Evolutionary conservation across 2,329 filamentous ascomycete genomes (phyloP), one percentile per base, ranked within the genome.

Genomic region (Alternaria arborescens): DNA sequence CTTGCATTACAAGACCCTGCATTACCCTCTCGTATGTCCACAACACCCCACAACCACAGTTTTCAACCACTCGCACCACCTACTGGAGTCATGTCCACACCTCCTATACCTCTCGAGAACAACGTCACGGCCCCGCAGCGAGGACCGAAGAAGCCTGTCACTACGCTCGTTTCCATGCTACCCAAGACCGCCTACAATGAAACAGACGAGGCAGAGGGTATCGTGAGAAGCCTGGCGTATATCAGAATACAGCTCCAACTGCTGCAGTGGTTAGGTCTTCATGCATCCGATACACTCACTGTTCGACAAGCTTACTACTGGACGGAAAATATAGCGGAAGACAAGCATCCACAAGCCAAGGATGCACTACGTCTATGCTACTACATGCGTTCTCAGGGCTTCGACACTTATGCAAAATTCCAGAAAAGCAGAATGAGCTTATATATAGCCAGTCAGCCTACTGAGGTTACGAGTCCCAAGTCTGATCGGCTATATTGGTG

Each of bases 321-420:
- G 61, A 74, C 70, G 4, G 18, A 56, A 12, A 18, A 28, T 5
- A 71, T 68, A 18, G 56, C 61, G 3, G 41, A 36, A 3, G n/a
- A 26, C 30, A 43, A 52, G 16, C 26, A 18, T 11, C 65, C 70
- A 3, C 52, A 14, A 11, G 60, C 66, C 11, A 42, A 58, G 26
- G 66, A 74, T 22, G 74, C 70, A 8, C 50, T 75, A 6, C 58
- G 64, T 4, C 54, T 75, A 1, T 75, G 73, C 67, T 76, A 75
- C 65, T 77, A 74, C 55, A 74, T 77, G 72, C 72, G 74, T 50
- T 65, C 61, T 1, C 57, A 64, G 4, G 66, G 67, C 30, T 70
- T 69, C 54, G 65, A 71, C 22, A 71, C 68, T 3, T 74, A 68
- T 41, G 64, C 62, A 3, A 38, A 26, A 30, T 14, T 72, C 52